Evolutionary conservation across 179 eudicot species (phyloP).

Genomic region (Corrigiola litoralis): DNA sequence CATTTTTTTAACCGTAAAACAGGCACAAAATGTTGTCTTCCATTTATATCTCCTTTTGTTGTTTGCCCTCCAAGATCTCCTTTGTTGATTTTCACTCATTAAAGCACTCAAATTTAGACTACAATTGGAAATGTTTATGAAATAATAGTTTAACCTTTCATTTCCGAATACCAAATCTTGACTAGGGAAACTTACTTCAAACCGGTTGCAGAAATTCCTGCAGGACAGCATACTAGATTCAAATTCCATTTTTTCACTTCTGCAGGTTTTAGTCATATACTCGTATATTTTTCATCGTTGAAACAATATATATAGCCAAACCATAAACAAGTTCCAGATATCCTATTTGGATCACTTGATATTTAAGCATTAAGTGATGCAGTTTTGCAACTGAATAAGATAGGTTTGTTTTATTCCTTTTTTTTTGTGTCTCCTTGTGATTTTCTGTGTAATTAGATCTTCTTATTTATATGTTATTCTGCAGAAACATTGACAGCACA

Average conservation of each 20-base stretch:
- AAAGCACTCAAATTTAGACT: no score
- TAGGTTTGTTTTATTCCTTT: not conserved
- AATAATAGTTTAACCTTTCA: no score
- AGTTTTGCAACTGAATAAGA: not conserved
- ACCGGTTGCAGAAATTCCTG: not conserved
- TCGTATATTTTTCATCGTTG: not conserved
- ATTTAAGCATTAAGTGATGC: not conserved
- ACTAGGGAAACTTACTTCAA: no score
- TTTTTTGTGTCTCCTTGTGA: not conserved
- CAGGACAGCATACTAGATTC: not conserved
- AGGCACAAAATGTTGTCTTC: no score
- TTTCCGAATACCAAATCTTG: no score
- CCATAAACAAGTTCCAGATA: not conserved
- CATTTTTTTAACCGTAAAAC: no score
- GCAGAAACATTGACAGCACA: conserved; percentile 60
- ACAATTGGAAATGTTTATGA: no score
- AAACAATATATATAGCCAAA: not conserved
- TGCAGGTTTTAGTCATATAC: no score
- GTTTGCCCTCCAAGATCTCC: no score
- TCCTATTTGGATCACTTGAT: not conserved
- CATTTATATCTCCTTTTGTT: no score
- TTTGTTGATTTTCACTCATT: no score
- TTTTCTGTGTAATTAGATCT: not conserved
- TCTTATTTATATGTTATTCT: conserved; percentile 7
- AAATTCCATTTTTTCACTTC: not conserved